Percentiles rank a stretch among this genome's conserved stretches.
These are phyloP conservation scores for Calonectria pseudoreteaudii DNA, from an alignment of 2,329 filamentous ascomycete genomes.

Conservation along the genomic window DNA sequence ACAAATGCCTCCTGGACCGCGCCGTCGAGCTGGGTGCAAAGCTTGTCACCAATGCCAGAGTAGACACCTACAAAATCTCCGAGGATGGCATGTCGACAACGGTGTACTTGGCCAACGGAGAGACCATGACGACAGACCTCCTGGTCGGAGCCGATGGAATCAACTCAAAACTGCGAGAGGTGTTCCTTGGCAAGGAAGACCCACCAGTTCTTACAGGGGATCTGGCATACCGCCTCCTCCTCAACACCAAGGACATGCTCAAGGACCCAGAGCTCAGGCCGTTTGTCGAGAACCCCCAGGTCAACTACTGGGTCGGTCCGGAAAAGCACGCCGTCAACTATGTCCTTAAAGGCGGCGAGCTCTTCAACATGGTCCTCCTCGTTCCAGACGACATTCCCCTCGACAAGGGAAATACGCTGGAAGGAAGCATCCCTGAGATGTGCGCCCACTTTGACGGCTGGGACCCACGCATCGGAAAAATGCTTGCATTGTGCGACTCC, in stretches of 20 bases:
- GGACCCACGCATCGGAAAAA: constrained; percentile 68
- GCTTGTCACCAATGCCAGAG: constrained; percentile 41
- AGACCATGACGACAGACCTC: constrained; percentile 53
- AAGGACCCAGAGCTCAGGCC: constrained; percentile 57
- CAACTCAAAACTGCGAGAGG: constrained; percentile 49
- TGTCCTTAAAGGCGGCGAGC: constrained; percentile 54
- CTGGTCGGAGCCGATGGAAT: constrained; percentile 62
- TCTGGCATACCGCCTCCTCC: constrained; percentile 65
- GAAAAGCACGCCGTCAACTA: constrained; percentile 63
- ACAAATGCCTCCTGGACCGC: constrained; percentile 54
- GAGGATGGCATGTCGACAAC: constrained; percentile 25
- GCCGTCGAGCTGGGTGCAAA: constrained; percentile 54
- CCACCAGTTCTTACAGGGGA: constrained; percentile 65
- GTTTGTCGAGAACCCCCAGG: constrained; percentile 59
- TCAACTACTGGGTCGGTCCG: constrained; percentile 67
- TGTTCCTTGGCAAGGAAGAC: constrained; percentile 56
- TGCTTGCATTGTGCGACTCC: constrained; percentile 66
- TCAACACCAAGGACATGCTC: constrained; percentile 59
- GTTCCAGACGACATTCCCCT: constrained; percentile 58
- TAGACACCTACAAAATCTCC: constrained; percentile 24
- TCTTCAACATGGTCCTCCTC: constrained; percentile 61
- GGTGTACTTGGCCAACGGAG: constrained; percentile 45
- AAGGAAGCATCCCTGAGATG: constrained; percentile 55
- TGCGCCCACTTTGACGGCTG: constrained; percentile 64
- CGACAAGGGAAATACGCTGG: constrained; percentile 24